Base-by-base conservation (phyloP, 2,329 filamentous ascomycete species). In the Blastomyces gilchristii region DNA sequence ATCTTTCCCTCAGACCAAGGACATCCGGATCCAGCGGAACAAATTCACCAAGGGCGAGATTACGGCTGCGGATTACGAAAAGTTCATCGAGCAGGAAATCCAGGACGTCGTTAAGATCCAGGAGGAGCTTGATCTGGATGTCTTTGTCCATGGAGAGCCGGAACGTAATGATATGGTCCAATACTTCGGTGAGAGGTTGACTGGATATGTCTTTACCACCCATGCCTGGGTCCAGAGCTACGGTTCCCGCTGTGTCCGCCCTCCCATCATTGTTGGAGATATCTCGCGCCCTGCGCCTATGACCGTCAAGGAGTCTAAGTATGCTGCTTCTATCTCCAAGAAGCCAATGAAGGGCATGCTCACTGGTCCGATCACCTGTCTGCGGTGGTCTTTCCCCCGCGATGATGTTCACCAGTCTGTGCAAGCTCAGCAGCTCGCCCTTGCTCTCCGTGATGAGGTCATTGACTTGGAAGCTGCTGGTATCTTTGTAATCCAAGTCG, bases 261-360 rank as follows among this genome's bases (percentile, higher is more conserved):
- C 94, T 72, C 94, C 94, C 67, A 99, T 99, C 81, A 90, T 99
- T 73, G 94, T 97, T 72, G 94, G 94, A 81, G 94, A 99, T 79
- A 93, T 99, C 80, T 97, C 93, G 68, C 93, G 94, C 71, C 94
- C 94, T 69, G 88, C 87, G 70, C 89, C 94, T 71, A 99, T 99
- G 94, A 97, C 94, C 65, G 94, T 99, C 81, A 99, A 99, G 89
- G 94, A 99, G 86, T 96, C 90, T 80, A 96, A 97, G 85, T 99
- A 96, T 81, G 94, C 94, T 70, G 93, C 91, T 67, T 92, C 89
- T 63, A 86, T 97, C 79, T 93, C 92, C 78, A 93, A 89, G 83
- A 97, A 97, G 87, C 92, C 94, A 80, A 97, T 99, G 94, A 99
- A 99, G 90, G 94, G 94, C 79, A 99, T 99, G 94, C 87, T 99